These are phyloP conservation scores for Auriscalpium vulgare DNA, from an alignment of 768 basidiomycete species.

Conservation along the genomic window DNA sequence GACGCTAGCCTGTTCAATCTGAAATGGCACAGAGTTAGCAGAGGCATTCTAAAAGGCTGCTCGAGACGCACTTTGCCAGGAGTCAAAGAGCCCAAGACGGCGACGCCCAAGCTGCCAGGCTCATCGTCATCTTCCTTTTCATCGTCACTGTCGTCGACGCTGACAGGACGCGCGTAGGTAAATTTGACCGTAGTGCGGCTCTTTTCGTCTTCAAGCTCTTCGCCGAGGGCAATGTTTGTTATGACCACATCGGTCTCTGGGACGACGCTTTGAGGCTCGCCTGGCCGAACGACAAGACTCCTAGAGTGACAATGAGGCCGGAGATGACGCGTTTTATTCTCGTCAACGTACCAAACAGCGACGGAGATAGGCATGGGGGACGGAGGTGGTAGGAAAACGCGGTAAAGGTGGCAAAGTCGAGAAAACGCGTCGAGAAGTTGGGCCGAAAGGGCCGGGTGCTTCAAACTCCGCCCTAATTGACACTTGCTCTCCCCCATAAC, in stretches of 20 bases:
- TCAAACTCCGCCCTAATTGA: constrained; percentile 37
- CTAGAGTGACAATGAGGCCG: constrained; percentile 27
- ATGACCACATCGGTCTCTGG: constrained; percentile 67
- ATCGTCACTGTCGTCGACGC: constrained; percentile 34
- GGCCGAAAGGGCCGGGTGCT: not conserved
- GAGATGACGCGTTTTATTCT: not conserved
- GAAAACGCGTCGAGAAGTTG: not conserved
- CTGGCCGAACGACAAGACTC: constrained; percentile 54
- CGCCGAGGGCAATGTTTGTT: constrained; percentile 77
- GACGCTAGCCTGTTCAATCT: constrained; percentile 73
- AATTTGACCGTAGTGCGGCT: constrained; percentile 65
- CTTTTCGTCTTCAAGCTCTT: constrained; percentile 52
- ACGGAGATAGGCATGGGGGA: constrained; percentile 49
- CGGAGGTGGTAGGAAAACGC: constrained; percentile 6
- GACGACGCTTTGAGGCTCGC: constrained; percentile 45
- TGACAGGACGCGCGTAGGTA: constrained; percentile 35
- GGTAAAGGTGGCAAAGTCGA: not conserved
- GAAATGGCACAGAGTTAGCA: constrained; percentile 1
- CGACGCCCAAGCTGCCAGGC: constrained; percentile 29
- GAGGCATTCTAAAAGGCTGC: not conserved
- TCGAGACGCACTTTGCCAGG: constrained; percentile 59
- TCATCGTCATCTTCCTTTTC: constrained; percentile 36
- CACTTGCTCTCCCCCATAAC: constrained; percentile 5
- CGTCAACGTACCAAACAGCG: constrained; percentile 48
- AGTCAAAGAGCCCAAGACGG: constrained; percentile 71